These are phyloP conservation scores for Diaporthe aspalathi DNA, from an alignment of 2,329 filamentous ascomycete species.

Conservation along the genomic window DNA sequence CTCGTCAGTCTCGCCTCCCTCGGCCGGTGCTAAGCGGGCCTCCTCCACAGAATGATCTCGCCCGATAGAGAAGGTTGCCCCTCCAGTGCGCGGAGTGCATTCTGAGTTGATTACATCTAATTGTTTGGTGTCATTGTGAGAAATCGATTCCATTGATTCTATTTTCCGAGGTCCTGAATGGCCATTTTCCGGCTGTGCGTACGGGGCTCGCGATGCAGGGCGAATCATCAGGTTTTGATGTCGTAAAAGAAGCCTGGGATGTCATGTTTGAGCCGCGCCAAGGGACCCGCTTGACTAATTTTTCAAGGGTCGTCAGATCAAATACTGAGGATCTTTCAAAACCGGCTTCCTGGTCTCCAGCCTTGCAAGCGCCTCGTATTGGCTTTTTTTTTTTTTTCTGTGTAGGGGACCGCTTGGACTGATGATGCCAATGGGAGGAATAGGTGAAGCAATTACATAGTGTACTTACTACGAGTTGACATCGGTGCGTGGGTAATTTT, in stretches of 20 bases:
- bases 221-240: constrained; percentile 25
- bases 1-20: constrained; percentile 19
- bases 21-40: constrained; percentile 12
- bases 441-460: not conserved
- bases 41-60: constrained; percentile 25
- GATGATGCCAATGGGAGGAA: not conserved
- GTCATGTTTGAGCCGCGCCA: constrained; percentile 24
- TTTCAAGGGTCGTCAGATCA: constrained; percentile 23
- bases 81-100: constrained; percentile 13
- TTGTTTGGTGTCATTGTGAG: constrained; percentile 26
- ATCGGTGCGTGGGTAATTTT: not conserved
- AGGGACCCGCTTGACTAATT: constrained; percentile 29
- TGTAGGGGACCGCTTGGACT: not conserved
- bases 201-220: constrained; percentile 13
- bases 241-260: constrained; percentile 28
- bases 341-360: constrained; percentile 2
- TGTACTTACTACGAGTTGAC: not conserved
- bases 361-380: not conserved
- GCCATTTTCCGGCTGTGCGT: constrained; percentile 21
- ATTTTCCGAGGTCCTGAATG: not conserved
- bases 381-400: not conserved
- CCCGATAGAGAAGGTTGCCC: constrained; percentile 17
- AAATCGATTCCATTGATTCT: constrained; percentile 10
- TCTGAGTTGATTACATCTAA: constrained; percentile 9
- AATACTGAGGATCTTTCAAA: not conserved